phyloP scores from a whole-genome alignment of 805 yeast genomes.

The Isabelozyma heimii region DNA sequence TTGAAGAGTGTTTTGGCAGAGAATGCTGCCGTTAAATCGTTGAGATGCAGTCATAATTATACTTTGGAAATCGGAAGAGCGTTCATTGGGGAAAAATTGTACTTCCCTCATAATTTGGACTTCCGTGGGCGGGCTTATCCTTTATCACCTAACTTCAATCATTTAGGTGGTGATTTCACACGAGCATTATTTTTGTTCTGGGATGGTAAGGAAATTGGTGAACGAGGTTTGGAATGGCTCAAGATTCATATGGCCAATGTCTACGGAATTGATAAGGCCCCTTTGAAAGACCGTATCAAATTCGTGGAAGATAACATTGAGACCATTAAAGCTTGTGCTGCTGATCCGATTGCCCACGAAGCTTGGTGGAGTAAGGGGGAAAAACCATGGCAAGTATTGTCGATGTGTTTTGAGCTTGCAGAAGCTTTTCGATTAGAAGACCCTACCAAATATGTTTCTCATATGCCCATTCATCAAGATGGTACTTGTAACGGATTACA shows the following conservation, averaged over 20 bases:
- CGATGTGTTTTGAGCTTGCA: constrained; percentile 63
- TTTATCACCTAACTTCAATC: constrained; percentile 75
- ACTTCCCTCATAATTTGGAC: constrained; percentile 78
- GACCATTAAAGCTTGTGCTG: constrained; percentile 55
- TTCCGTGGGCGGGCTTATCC: constrained; percentile 87
- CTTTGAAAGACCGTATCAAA: constrained; percentile 59
- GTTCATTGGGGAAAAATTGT: constrained; percentile 69
- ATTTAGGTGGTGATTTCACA: constrained; percentile 75
- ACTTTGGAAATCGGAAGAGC: constrained; percentile 95
- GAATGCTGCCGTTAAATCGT: constrained; percentile 70
- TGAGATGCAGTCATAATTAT: constrained; percentile 91
- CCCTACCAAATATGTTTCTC: constrained; percentile 64
- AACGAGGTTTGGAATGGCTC: constrained; percentile 65
- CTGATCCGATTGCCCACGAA: constrained; percentile 54
- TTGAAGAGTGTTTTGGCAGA: constrained; percentile 58
- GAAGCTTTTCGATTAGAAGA: constrained; percentile 61
- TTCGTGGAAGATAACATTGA: constrained; percentile 59
- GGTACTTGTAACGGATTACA: constrained; percentile 87
- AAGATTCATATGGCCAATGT: constrained; percentile 74
- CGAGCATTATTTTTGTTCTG: constrained; percentile 71
- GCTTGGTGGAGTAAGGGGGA: constrained; percentile 75
- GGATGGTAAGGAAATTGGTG: constrained; percentile 72
- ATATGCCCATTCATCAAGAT: constrained; percentile 81
- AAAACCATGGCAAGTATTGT: constrained; percentile 80
- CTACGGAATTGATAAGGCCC: constrained; percentile 72